phyloP scores from a whole-genome alignment of 2,329 filamentous ascomycete genomes.

The Metarhizium brunneum region DNA sequence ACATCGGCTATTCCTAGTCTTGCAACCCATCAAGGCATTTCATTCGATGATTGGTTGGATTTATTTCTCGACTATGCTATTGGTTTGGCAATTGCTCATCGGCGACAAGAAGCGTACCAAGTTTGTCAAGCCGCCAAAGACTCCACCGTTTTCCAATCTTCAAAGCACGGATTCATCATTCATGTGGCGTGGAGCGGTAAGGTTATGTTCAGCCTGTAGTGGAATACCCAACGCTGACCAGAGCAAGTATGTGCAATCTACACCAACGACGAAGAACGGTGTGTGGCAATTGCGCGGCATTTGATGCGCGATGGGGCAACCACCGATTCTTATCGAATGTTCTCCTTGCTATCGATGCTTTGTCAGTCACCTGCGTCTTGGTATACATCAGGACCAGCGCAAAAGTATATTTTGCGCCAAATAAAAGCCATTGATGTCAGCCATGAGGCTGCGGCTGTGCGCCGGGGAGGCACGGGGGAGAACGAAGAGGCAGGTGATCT shows the following conservation, averaged over 20 bases:
- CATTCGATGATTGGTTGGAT: slow-evolving; percentile 79
- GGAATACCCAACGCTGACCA: not conserved
- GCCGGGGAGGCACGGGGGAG: slow-evolving; percentile 15
- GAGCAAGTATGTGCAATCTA: slow-evolving; percentile 66
- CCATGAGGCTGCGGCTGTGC: slow-evolving; percentile 28
- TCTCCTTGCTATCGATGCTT: slow-evolving; percentile 66
- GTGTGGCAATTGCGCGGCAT: slow-evolving; percentile 64
- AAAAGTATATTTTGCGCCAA: slow-evolving; percentile 86
- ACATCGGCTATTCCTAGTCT: slow-evolving; percentile 1
- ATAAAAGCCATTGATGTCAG: slow-evolving; percentile 79
- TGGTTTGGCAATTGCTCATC: slow-evolving; percentile 57
- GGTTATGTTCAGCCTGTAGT: slow-evolving; percentile 13
- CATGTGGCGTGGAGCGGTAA: slow-evolving; percentile 68
- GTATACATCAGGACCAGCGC: slow-evolving; percentile 72
- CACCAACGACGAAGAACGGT: slow-evolving; percentile 69
- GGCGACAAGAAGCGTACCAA: slow-evolving; percentile 65
- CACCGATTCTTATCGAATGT: slow-evolving; percentile 77
- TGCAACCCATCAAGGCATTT: slow-evolving; percentile 59
- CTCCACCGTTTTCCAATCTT: slow-evolving; percentile 73
- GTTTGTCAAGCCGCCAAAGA: slow-evolving; percentile 69
- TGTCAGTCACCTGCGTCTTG: slow-evolving; percentile 64
- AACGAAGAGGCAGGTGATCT: not conserved
- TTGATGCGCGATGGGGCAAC: slow-evolving; percentile 78
- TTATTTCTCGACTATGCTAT: slow-evolving; percentile 84
- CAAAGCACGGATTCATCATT: slow-evolving; percentile 59